Base-by-base conservation (phyloP, 108 stramenopile species). In the Hondaea fermentalgiana region DNA sequence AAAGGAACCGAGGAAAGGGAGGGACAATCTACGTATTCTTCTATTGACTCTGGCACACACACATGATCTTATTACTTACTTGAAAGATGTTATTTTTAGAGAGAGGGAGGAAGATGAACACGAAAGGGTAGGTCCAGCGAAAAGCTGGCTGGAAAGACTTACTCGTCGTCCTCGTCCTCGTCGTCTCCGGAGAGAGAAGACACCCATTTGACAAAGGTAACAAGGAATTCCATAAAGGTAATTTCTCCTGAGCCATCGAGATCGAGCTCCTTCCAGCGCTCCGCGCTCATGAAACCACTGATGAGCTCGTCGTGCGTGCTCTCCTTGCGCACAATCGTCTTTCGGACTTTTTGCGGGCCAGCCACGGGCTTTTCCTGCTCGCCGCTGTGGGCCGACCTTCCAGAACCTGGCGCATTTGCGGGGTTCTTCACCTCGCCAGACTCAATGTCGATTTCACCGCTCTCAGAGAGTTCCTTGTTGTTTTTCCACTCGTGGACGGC, bases 231-330 rank as follows among this genome's bases (percentile, higher is more conserved):
- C 51, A 53, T 47, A 83, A 53, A 83, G 45, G 76, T 83, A 45
- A 83, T 83, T 25, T 53, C 45, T 8, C 76, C 76, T 12, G 45
- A 47, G 25, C 49, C 45, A 83, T 83, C 76, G 16, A 47, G 51
- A 23, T 83, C 76, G 28, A 83, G 76, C 51, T 83, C 76, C 76
- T 83, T 83, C 76, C 76, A 83, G 45, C 76, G 76, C 49, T 83
- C 76, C 0, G 25, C 49, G 28, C 49, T 53, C 49, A 83, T 47
- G 51, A 83, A 53, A 45, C 51, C 76, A 83, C 19, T 12, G 4
- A 83, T 83, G 49, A 53, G 45, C 23, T 47, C 51, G n/a, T 83
- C 16, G n/a, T 35, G 6, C 51, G 76, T 28, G n/a, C 49, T 53
- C 43, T 45, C 76, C 35, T 42, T 69, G 25, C 64, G 25, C 35